phyloP scores from a whole-genome alignment of 176 grass and related monocot species.

The Tuctoria greenei region DNA sequence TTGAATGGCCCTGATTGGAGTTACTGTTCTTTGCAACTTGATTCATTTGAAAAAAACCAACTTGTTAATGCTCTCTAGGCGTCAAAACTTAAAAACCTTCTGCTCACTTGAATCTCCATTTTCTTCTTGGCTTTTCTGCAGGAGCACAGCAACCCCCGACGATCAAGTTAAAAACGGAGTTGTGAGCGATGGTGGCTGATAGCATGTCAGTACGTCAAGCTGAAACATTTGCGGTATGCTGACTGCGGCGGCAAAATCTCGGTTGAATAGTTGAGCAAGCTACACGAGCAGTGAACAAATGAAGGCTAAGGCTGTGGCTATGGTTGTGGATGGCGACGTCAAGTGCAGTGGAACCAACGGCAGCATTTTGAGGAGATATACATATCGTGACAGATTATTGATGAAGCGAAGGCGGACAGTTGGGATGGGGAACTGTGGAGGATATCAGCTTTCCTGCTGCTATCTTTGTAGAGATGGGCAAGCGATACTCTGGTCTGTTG shows the following conservation, averaged over 20 bases:
- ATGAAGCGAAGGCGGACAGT: not conserved
- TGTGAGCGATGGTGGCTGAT: slow-evolving; percentile 33
- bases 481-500: slow-evolving; percentile 9
- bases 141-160: slow-evolving; percentile 35
- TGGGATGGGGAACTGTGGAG: not conserved
- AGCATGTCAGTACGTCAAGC: slow-evolving; percentile 24
- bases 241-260: not conserved
- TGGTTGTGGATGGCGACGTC: not conserved
- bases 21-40: not conserved
- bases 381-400: slow-evolving; percentile 39
- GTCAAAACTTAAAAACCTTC: not conserved
- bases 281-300: not conserved
- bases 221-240: slow-evolving; percentile 4
- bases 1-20: slow-evolving; percentile 12
- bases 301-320: not conserved
- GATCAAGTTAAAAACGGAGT: slow-evolving; percentile 56
- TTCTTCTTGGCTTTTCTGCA: slow-evolving; percentile 28
- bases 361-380: slow-evolving; percentile 41
- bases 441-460: slow-evolving; percentile 35
- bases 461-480: slow-evolving; percentile 33
- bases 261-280: slow-evolving; percentile 32
- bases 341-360: not conserved
- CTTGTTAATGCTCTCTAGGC: not conserved
- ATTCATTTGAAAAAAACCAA: not conserved
- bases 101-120: slow-evolving; percentile 9